Conservation (phyloP, 768 basidiomycete species). For the Harrya chromipes region DNA sequence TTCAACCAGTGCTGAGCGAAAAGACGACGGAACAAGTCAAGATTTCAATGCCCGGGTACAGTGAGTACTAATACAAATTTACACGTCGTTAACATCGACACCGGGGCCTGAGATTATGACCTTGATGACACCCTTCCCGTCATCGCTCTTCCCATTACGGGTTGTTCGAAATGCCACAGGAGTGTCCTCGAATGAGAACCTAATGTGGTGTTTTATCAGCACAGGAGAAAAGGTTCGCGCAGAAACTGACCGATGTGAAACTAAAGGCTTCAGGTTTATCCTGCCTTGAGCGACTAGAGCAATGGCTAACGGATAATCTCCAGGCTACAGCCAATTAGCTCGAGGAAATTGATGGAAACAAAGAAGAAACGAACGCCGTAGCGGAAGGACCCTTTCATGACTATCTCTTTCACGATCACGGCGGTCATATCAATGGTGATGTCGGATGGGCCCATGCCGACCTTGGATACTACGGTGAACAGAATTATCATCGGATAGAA, state of each 20-base stretch:
- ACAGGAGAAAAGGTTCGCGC: neutral
- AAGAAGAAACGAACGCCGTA: slow-evolving; percentile 55
- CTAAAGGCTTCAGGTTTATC: slow-evolving; percentile 82
- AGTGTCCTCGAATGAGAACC: slow-evolving; percentile 76
- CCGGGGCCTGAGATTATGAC: slow-evolving; percentile 83
- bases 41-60: too few species aligned
- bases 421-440: slow-evolving; percentile 69
- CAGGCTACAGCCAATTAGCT: slow-evolving; percentile 47
- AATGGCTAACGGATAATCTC: slow-evolving; percentile 83
- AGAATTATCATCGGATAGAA: neutral
- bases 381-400: slow-evolving; percentile 89
- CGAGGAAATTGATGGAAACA: neutral
- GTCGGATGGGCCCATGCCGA: slow-evolving; percentile 84
- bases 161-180: slow-evolving; percentile 80
- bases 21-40: too few species aligned
- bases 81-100: slow-evolving; percentile 43
- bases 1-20: too few species aligned
- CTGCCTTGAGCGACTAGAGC: slow-evolving; percentile 77
- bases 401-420: slow-evolving; percentile 75
- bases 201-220: slow-evolving; percentile 22
- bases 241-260: slow-evolving; percentile 72
- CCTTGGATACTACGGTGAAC: slow-evolving; percentile 38
- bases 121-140: slow-evolving; percentile 89
- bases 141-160: slow-evolving; percentile 71
- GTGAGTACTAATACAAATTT: slow-evolving; percentile 4